A percentile compares a stretch with the other conserved stretches of the same genome.
These are phyloP conservation scores for Clonostachys chloroleuca DNA, from an alignment of 2,329 filamentous ascomycete species.

Conservation along the genomic window DNA sequence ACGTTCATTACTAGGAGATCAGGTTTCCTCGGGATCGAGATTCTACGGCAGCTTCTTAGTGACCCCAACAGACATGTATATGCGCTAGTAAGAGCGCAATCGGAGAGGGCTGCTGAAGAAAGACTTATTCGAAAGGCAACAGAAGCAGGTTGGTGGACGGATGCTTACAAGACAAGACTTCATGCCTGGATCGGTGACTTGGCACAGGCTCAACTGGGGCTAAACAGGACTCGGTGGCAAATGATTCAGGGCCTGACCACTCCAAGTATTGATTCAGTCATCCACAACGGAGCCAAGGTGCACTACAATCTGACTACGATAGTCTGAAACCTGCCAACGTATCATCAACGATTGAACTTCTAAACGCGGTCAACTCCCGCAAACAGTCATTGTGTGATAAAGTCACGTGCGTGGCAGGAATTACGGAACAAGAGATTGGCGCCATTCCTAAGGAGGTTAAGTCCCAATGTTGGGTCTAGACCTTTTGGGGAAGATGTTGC, in stretches of 20 bases:
- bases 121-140: too few relatives aligned
- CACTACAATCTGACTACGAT: slow-evolving; percentile 78
- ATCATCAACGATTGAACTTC: slow-evolving; percentile 9
- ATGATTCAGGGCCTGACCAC: slow-evolving; percentile 4
- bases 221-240: slow-evolving; percentile 51
- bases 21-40: slow-evolving; percentile 70
- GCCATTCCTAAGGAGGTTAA: too few relatives aligned
- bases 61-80: slow-evolving; percentile 46
- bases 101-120: slow-evolving; percentile 21
- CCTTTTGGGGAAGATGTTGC: too few relatives aligned
- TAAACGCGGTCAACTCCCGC: slow-evolving; percentile 1
- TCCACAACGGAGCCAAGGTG: slow-evolving; percentile 80
- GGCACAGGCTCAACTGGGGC: background rate
- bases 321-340: slow-evolving; percentile 73
- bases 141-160: slow-evolving; percentile 6
- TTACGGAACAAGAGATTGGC: too few relatives aligned
- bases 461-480: too few relatives aligned
- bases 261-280: slow-evolving; percentile 63
- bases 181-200: slow-evolving; percentile 10
- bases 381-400: too few relatives aligned
- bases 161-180: background rate
- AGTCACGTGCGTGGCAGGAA: too few relatives aligned
- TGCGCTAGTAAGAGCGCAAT: slow-evolving; percentile 67
- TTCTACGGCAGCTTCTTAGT: slow-evolving; percentile 67
- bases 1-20: slow-evolving; percentile 71